These are phyloP conservation scores for Cyberlindnera maritima DNA, from an alignment of 805 yeast genomes.

Conservation along the genomic window DNA sequence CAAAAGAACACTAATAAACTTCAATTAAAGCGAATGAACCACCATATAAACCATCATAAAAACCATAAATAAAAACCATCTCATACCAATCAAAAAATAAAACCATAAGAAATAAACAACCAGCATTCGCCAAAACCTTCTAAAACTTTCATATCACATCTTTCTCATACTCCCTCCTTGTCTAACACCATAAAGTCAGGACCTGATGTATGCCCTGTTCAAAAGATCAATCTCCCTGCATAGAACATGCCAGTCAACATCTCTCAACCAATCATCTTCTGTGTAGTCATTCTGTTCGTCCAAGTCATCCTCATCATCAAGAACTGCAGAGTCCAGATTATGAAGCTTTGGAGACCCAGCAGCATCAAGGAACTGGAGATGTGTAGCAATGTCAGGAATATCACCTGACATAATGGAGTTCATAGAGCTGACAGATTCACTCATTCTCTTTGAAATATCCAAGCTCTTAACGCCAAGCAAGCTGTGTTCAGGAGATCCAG, in stretches of 20 bases:
- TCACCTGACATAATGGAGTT: slow-evolving; percentile 12
- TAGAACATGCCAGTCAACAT: slow-evolving; percentile 84
- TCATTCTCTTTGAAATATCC: slow-evolving; percentile 10
- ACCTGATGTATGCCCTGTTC: slow-evolving; percentile 44
- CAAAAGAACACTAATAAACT: not conserved
- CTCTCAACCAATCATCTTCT: slow-evolving; percentile 41
- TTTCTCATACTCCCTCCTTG: not conserved
- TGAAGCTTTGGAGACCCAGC: slow-evolving; percentile 15
- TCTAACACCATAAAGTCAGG: not conserved
- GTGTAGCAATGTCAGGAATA: slow-evolving; percentile 12
- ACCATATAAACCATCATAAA: not conserved
- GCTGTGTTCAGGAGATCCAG: not conserved
- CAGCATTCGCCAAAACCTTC: not conserved
- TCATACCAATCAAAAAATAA: not conserved
- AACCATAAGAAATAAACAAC: not conserved
- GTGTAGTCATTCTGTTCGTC: slow-evolving; percentile 22
- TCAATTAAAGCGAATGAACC: not conserved
- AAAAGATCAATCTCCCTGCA: slow-evolving; percentile 80
- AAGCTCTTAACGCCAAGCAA: slow-evolving; percentile 3
- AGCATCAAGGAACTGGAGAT: slow-evolving; percentile 11
- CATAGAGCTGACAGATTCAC: slow-evolving; percentile 16
- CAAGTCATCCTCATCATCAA: slow-evolving; percentile 16
- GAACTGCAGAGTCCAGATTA: slow-evolving; percentile 6
- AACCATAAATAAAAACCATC: not conserved
- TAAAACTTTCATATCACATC: not conserved